These are phyloP conservation scores for Exophiala xenobiotica DNA, from an alignment of 2,329 filamentous ascomycete genomes.

Conservation along the genomic window DNA sequence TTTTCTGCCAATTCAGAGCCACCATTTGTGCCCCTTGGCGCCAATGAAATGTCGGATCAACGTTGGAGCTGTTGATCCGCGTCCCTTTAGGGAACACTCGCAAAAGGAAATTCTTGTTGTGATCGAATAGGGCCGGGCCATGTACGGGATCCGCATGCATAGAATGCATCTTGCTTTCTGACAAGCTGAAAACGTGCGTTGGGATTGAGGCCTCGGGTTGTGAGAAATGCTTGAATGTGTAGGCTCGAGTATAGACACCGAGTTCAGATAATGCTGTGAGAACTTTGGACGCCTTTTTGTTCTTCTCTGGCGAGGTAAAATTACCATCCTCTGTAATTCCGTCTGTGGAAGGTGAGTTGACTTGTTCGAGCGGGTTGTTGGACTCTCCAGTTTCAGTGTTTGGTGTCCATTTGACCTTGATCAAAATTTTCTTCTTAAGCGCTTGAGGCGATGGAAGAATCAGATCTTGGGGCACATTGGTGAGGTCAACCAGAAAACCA, in stretches of 20 bases:
- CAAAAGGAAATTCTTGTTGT: conserved; percentile 82
- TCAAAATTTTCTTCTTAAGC: conserved; percentile 74
- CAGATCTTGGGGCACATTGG: conserved; percentile 34
- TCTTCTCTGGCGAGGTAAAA: conserved; percentile 33
- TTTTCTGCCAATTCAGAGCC: conserved; percentile 89
- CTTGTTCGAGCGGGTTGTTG: conserved; percentile 27
- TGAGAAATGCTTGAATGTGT: conserved; percentile 72
- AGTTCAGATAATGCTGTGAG: conserved; percentile 70
- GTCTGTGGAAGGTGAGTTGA: conserved; percentile 39
- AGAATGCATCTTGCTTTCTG: conserved; percentile 66
- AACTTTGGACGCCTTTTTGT: conserved; percentile 60
- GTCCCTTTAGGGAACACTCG: conserved; percentile 82
- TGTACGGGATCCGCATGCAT: conserved; percentile 53
- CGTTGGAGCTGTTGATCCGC: conserved; percentile 78
- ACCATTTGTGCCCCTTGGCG: conserved; percentile 85
- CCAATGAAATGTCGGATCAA: conserved; percentile 84
- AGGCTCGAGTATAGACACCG: conserved; percentile 83
- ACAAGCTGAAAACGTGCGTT: conserved; percentile 64
- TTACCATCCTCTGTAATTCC: conserved; percentile 36
- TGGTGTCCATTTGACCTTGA: conserved; percentile 72
- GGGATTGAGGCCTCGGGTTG: conserved; percentile 59
- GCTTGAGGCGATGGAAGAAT: conserved; percentile 68
- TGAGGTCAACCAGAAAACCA: conserved; percentile 67
- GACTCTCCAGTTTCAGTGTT: conserved; percentile 40
- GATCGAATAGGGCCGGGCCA: conserved; percentile 66